phyloP scores from a whole-genome alignment of 192 early-diverging fungal genomes.

The Funneliformis mosseae region DNA sequence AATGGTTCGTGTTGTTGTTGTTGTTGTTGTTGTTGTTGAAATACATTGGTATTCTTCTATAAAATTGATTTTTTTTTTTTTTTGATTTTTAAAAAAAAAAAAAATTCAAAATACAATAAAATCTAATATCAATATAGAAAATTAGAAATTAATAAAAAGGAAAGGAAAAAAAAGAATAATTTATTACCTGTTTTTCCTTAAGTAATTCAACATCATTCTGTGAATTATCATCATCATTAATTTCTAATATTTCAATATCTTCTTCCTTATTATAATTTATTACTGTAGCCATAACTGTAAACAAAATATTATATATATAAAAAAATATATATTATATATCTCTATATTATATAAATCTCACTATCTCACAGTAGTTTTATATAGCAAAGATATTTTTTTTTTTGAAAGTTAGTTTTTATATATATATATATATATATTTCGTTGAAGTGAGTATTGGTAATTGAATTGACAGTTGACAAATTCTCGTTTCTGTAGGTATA shows the following conservation, averaged over 20 bases:
- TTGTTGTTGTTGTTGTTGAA: no score
- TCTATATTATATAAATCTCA: neutral
- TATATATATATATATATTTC: neutral
- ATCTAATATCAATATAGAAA: neutral
- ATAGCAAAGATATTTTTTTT: neutral
- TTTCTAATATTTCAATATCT: neutral
- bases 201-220: neutral
- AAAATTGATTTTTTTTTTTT: neutral
- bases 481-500: neutral
- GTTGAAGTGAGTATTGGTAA: neutral
- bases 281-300: neutral
- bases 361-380: neutral
- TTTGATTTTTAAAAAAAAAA: neutral
- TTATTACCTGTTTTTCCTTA: neutral
- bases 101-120: neutral
- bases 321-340: no score
- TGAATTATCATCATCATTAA: neutral
- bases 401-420: neutral
- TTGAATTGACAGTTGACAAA: neutral
- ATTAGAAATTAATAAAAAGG: neutral
- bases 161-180: neutral
- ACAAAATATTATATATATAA: neutral
- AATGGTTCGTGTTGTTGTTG: no score
- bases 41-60: neutral
- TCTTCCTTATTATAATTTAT: neutral